Percentiles rank a stretch among this genome's conserved stretches.
These are phyloP conservation scores for Wickerhamiella alocasiicola DNA, from an alignment of 805 yeast genomes.

Conservation along the genomic window DNA sequence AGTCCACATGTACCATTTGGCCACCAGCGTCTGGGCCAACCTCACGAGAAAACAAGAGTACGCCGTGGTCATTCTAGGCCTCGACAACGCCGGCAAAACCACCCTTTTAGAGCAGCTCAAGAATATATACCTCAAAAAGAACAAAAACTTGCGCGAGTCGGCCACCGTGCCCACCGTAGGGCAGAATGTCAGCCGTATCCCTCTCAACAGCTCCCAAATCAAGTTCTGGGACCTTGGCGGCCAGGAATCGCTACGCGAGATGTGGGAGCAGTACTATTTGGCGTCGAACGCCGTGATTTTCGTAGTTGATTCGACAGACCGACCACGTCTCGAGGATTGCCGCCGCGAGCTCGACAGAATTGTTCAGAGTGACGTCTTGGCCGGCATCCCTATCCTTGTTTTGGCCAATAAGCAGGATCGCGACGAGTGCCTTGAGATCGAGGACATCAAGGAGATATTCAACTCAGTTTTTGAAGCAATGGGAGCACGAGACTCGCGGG, in stretches of 20 bases:
- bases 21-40: conserved; percentile 45
- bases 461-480: conserved; percentile 70
- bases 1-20: conserved; percentile 55
- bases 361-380: conserved; percentile 48
- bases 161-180: conserved; percentile 89
- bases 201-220: conserved; percentile 32
- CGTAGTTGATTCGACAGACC: conserved; percentile 84
- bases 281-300: conserved; percentile 87
- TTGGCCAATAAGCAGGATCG: conserved; percentile 89
- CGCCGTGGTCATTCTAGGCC: conserved; percentile 69
- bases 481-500: conserved; percentile 83
- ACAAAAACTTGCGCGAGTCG: conserved; percentile 16
- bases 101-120: conserved; percentile 60
- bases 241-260: conserved; percentile 64
- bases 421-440: conserved; percentile 56
- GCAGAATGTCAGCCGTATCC: conserved; percentile 49
- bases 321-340: conserved; percentile 72
- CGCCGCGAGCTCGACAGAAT: conserved; percentile 43
- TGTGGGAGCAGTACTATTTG: conserved; percentile 81
- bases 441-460: conserved; percentile 70
- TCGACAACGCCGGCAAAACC: conserved; percentile 95
- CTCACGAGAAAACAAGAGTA: conserved; percentile 56
- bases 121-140: conserved; percentile 36
- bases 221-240: conserved; percentile 98
- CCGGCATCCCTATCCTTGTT: conserved; percentile 84